phyloP scores from a whole-genome alignment of 2,329 filamentous ascomycete species.

The Exophiala sp. region DNA sequence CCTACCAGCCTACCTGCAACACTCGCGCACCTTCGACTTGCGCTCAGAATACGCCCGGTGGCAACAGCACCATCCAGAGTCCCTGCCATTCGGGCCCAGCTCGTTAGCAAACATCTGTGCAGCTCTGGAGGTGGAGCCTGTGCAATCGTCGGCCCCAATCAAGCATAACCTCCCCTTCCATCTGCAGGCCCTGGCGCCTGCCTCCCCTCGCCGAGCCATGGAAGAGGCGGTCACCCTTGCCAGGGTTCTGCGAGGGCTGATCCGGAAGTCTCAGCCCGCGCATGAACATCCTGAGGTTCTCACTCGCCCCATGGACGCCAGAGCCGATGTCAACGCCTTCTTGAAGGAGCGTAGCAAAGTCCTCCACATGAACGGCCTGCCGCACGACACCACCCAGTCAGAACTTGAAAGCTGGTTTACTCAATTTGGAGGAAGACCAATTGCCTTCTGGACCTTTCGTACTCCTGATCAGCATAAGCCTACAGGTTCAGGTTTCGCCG shows the following conservation, averaged over 20 bases:
- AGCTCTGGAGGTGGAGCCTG: conserved; percentile 93
- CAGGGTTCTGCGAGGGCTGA: conserved; percentile 82
- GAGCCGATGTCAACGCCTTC: conserved; percentile 93
- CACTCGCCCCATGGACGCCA: conserved; percentile 90
- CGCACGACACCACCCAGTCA: conserved; percentile 96
- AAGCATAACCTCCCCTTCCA: conserved; percentile 99
- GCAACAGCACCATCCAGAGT: conserved; percentile 98
- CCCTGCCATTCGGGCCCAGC: conserved; percentile 89
- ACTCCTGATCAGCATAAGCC: conserved; percentile 99
- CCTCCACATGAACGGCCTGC: conserved; percentile 92
- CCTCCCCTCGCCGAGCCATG: conserved; percentile 91
- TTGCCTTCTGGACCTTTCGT: conserved; percentile 97
- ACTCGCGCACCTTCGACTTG: conserved; percentile 94
- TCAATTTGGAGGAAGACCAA: conserved; percentile 93
- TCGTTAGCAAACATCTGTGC: conserved; percentile 97
- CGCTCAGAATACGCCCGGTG: conserved; percentile 96
- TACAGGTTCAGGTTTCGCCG: conserved; percentile 95
- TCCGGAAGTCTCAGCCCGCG: conserved; percentile 90
- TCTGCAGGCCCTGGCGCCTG: conserved; percentile 88
- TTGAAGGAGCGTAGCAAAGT: conserved; percentile 95
- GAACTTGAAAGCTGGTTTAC: conserved; percentile 99
- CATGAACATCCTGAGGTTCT: conserved; percentile 93
- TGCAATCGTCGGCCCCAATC: conserved; percentile 94
- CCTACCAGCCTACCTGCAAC: conserved; percentile 90
- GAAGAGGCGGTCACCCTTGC: conserved; percentile 94